A percentile compares a stretch with the other conserved stretches of the same genome.
These are phyloP conservation scores for Podospora appendiculata DNA, from an alignment of 495 filamentous ascomycete genomes.

Conservation along the genomic window DNA sequence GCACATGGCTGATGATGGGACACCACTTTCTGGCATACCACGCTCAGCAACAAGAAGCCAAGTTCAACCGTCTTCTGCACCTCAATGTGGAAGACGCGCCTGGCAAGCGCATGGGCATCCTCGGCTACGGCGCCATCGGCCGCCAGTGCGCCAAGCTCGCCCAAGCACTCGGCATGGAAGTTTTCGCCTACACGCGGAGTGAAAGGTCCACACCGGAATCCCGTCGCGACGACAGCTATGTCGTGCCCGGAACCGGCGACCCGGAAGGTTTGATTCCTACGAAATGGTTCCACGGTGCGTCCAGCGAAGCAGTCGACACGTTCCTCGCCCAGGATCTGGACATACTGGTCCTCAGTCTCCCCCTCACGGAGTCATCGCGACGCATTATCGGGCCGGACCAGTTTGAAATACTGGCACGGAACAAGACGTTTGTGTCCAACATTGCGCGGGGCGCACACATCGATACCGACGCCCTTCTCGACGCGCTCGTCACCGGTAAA, in stretches of 20 bases:
- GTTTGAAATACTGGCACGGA: constrained; percentile 53
- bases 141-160: constrained; percentile 64
- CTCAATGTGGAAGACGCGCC: constrained; percentile 18
- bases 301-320: constrained; percentile 48
- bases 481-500: constrained; percentile 47
- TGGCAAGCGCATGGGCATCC: constrained; percentile 29
- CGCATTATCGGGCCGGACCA: constrained; percentile 57
- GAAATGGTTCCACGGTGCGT: constrained; percentile 65
- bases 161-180: constrained; percentile 67
- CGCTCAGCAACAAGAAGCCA: constrained; percentile 7
- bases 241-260: constrained; percentile 71
- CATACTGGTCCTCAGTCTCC: constrained; percentile 65
- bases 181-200: constrained; percentile 73
- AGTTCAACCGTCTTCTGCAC: neutral
- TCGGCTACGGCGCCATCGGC: constrained; percentile 45
- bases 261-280: constrained; percentile 61
- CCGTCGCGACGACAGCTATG: constrained; percentile 56
- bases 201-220: constrained; percentile 46
- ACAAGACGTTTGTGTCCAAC: constrained; percentile 60
- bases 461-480: constrained; percentile 59
- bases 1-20: constrained; percentile 25
- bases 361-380: constrained; percentile 60
- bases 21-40: constrained; percentile 23
- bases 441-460: constrained; percentile 68
- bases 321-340: constrained; percentile 69